Base-by-base conservation (phyloP, 2,329 filamentous ascomycete genomes). In the Dendrostoma leiphaemia region DNA sequence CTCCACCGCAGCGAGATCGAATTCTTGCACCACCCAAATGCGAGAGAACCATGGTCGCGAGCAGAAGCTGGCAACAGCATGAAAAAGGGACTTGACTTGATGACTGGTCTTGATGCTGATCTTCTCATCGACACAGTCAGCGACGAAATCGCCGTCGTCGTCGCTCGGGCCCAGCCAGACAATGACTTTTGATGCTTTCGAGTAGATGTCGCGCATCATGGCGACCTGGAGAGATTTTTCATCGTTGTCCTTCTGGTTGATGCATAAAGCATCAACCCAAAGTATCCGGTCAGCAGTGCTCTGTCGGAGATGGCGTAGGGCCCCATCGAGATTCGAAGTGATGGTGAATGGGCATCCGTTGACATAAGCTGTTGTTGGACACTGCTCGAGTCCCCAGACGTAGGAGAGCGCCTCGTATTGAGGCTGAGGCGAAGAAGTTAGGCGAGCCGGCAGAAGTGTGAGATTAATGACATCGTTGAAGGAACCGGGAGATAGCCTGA, bases 241-340 rank as follows among this genome's bases (percentile, higher is more conserved):
- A 5, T 19, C 9, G 5, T 55, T 24, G 23, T 62, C 56, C 4
- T 48, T 37, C 41, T 63, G 61, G 58, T 64, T 62, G 62, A 64
- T 62, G 54, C 62, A 64, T 10, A 64, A 23, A 3, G 61, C 61
- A 32, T 64, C 62, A 21, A 54, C 58, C 62, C 62, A 64, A 1
- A 64, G 17, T 10, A 24, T 31, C 32, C 38, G 37, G 34, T 13
- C 40, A 12, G 26, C 12, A 6, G 3, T 1, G 2, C 9, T 28
- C 3, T 51, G n/a, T 6, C 49, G 49, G n/a, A 51, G 34, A 13
- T 45, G 13, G 6, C 49, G 40, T 17, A 59, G 51, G 3, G 57
- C 58, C 2, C 29, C 45, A 48, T 55, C 46, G 19, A 60, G 48
- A 41, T 56, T 60, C 12, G 48, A 50, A 6, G 58, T 59, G 37